Evolutionary conservation across 768 basidiomycete species (phyloP).

Genomic region (Coprinopsis marcescibilis): DNA sequence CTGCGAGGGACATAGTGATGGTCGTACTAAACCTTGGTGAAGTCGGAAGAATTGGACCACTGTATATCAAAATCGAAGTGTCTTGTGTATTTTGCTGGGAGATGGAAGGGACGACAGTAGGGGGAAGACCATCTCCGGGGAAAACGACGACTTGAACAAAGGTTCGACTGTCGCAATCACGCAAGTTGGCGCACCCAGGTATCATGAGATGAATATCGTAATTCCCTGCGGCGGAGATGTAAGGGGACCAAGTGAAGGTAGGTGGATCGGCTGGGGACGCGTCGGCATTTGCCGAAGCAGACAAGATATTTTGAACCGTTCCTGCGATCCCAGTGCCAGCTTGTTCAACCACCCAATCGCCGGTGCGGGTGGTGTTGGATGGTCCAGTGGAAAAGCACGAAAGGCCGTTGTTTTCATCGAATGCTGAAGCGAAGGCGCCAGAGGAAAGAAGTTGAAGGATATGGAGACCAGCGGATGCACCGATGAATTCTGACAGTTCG

Average conservation of each 20-base stretch:
- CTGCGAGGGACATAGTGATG: slow-evolving; percentile 69
- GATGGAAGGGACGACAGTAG: slow-evolving; percentile 64
- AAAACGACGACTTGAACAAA: slow-evolving; percentile 79
- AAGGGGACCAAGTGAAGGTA: slow-evolving; percentile 84
- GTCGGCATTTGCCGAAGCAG: slow-evolving; percentile 60
- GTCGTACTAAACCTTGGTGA: slow-evolving; percentile 67
- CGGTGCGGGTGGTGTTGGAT: slow-evolving; percentile 63
- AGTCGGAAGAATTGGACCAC: slow-evolving; percentile 76
- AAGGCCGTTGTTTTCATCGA: slow-evolving; percentile 48
- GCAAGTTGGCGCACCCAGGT: slow-evolving; percentile 79
- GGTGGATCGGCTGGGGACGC: slow-evolving; percentile 60
- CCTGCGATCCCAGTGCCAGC: slow-evolving; percentile 73
- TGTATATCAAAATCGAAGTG: slow-evolving; percentile 59
- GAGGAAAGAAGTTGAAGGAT: slow-evolving; percentile 89
- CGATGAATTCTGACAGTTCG: slow-evolving; percentile 70
- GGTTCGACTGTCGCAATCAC: slow-evolving; percentile 77
- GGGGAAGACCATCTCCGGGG: slow-evolving; percentile 61
- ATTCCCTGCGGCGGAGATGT: slow-evolving; percentile 82
- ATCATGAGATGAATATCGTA: slow-evolving; percentile 83
- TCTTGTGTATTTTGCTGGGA: slow-evolving; percentile 70
- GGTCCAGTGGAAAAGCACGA: slow-evolving; percentile 77
- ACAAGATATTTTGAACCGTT: slow-evolving; percentile 71
- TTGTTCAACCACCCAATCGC: slow-evolving; percentile 60
- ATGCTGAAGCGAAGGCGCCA: slow-evolving; percentile 82
- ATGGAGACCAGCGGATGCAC: slow-evolving; percentile 76